phyloP scores from a whole-genome alignment of 2,329 filamentous ascomycete genomes.

The Tolypocladium cylindrosporum region DNA sequence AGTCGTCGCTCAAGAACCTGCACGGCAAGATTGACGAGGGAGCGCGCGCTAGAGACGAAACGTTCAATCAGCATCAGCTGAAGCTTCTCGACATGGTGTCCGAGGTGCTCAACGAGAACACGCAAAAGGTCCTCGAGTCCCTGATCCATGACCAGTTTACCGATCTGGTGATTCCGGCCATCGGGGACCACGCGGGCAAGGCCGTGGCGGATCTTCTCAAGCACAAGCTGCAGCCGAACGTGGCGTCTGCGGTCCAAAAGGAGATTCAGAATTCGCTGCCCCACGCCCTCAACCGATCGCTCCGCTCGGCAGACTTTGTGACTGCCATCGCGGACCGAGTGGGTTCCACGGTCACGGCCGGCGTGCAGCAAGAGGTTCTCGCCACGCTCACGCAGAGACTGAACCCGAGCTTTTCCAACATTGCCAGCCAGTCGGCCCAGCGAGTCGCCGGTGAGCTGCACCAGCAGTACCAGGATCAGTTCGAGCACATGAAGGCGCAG shows the following conservation, averaged over 20 bases:
- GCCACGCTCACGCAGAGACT: conserved; percentile 52
- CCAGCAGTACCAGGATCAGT: conserved; percentile 42
- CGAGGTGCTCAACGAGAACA: conserved; percentile 51
- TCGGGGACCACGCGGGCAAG: conserved; percentile 57
- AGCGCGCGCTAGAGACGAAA: conserved; percentile 37
- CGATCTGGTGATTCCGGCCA: conserved; percentile 62
- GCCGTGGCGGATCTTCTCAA: conserved; percentile 64
- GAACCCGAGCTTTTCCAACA: conserved; percentile 54
- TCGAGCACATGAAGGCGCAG: conserved; percentile 41
- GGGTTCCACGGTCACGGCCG: conserved; percentile 52
- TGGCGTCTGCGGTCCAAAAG: conserved; percentile 57
- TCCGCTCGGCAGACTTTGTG: conserved; percentile 66
- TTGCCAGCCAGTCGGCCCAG: conserved; percentile 57
- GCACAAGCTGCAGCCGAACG: conserved; percentile 53
- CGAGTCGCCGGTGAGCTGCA: conserved; percentile 61
- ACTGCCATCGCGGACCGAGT: conserved; percentile 62
- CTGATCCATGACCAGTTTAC: conserved; percentile 72
- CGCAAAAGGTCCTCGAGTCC: conserved; percentile 61
- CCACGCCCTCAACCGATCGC: conserved; percentile 37
- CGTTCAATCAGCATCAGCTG: conserved; percentile 42
- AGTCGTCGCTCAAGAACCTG: conserved; percentile 49
- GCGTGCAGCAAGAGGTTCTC: conserved; percentile 60
- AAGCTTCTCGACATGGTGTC: conserved; percentile 49
- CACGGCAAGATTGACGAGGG: conserved; percentile 59
- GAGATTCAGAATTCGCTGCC: conserved; percentile 67